Evolutionary conservation across 2,329 filamentous ascomycete species (phyloP).

Genomic region (Thielaviopsis punctulata): DNA sequence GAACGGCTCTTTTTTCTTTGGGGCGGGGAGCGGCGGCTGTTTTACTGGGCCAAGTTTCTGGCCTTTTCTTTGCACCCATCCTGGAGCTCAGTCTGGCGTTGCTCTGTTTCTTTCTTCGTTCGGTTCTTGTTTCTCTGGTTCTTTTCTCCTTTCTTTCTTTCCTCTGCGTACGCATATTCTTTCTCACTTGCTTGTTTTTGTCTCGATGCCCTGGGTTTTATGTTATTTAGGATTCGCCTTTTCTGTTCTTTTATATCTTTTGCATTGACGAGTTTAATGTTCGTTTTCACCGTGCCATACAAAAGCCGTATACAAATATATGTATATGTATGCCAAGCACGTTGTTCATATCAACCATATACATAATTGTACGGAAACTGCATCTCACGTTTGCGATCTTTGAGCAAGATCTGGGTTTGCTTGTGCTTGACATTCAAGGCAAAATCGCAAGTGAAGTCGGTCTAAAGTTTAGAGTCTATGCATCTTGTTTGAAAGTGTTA

Average conservation of each 20-base stretch:
- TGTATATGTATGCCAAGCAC: too few species aligned
- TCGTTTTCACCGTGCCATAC: not conserved
- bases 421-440: too few species aligned
- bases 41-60: too few species aligned
- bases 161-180: not conserved
- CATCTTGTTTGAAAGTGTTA: too few species aligned
- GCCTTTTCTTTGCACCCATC: too few species aligned
- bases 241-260: not conserved
- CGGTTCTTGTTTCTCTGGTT: conserved; percentile 1
- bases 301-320: not conserved
- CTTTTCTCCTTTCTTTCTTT: conserved; percentile 1
- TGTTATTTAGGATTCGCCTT: not conserved
- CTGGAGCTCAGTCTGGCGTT: not conserved
- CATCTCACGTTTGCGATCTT: too few species aligned
- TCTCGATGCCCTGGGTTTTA: not conserved
- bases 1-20: not conserved
- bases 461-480: too few species aligned
- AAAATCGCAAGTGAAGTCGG: too few species aligned
- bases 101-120: not conserved
- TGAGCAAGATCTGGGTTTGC: too few species aligned
- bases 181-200: not conserved
- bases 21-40: too few species aligned
- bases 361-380: too few species aligned
- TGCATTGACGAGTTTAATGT: not conserved
- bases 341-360: too few species aligned